Evolutionary conservation across 441 rosid species (phyloP), one percentile per base, ranked within the genome.

Genomic region (Pelargonium myrrhifolium): DNA sequence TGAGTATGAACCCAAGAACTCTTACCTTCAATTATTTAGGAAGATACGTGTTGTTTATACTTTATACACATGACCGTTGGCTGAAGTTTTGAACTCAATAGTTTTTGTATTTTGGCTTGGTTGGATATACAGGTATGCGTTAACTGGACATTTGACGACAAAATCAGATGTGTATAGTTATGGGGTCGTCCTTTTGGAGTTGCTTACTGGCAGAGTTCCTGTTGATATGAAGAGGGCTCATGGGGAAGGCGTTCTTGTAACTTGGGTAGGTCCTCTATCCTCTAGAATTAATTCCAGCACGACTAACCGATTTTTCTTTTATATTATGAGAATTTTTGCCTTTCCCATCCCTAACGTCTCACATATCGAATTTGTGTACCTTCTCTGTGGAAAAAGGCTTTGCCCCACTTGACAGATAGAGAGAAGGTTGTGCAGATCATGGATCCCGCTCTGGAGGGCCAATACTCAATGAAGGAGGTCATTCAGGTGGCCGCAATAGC

Each of bases 401-500:
- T 91, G 64, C 96, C 96, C 18, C 78, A 68, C 64, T 69, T 93
- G 73, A 89, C 89, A 1, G 96, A 89, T 58, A 77, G 96, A 74
- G 96, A 93, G 67, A 88, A 87, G 86, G 89, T 93, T 9, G 71
- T 80, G 71, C 82, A 84, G 74, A 89, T 93, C 42, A 88, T 91
- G 93, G 99, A 93, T 86, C 96, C 96, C 5, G 80, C 87, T 49
- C 71, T 93, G 12, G 89, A 83, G 72, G 87, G 97, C 61, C 97
- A 89, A 55, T 93, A 85, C 85, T 81, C 89, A 0, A 74, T 87
- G 80, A 93, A 93, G 79, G 97, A 93, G 51, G 93, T 87, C 1
- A 74, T 91, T 80, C 97, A 91, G 67, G 99, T 93, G 67, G 99
- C 97, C 6, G 97, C 97, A n/a, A 91, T 93, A 64, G 96, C 99